These are phyloP conservation scores for Aquanectria penicillioides DNA, from an alignment of 2,329 filamentous ascomycete species.

Conservation along the genomic window DNA sequence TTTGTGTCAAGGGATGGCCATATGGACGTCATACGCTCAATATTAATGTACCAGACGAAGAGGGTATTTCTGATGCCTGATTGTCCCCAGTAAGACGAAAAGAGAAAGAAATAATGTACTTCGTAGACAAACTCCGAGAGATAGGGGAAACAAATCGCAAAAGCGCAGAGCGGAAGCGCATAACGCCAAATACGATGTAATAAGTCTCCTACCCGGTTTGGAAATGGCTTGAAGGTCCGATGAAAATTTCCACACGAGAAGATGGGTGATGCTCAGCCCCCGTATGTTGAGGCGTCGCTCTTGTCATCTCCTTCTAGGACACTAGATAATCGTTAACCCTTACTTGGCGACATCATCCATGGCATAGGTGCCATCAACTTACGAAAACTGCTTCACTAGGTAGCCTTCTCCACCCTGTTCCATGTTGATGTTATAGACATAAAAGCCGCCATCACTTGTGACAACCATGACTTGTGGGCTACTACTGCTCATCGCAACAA, in stretches of 20 bases:
- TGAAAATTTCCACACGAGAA: neutral
- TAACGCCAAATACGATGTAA: constrained; percentile 9
- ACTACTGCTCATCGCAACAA: constrained; percentile 97
- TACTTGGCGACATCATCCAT: constrained; percentile 4
- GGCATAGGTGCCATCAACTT: constrained; percentile 52
- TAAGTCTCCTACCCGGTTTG: neutral
- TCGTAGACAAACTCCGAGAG: no score
- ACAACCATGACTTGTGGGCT: constrained; percentile 98
- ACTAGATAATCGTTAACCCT: constrained; percentile 43
- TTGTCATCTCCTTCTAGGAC: constrained; percentile 66
- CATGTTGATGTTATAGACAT: constrained; percentile 94
- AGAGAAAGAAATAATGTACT: neutral
- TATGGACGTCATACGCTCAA: neutral
- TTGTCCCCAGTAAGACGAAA: neutral
- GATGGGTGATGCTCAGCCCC: constrained; percentile 32
- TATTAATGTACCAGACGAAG: constrained; percentile 5
- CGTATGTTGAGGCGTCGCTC: constrained; percentile 60
- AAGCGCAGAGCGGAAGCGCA: no score
- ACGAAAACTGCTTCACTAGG: constrained; percentile 93
- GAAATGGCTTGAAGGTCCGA: neutral
- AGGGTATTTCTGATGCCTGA: constrained; percentile 23
- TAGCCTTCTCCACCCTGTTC: constrained; percentile 94
- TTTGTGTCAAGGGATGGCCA: neutral
- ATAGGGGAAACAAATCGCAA: no score
- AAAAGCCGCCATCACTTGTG: constrained; percentile 94